Base-by-base conservation (phyloP, 2,329 filamentous ascomycete genomes). In the Simplicillium aogashimaense region DNA sequence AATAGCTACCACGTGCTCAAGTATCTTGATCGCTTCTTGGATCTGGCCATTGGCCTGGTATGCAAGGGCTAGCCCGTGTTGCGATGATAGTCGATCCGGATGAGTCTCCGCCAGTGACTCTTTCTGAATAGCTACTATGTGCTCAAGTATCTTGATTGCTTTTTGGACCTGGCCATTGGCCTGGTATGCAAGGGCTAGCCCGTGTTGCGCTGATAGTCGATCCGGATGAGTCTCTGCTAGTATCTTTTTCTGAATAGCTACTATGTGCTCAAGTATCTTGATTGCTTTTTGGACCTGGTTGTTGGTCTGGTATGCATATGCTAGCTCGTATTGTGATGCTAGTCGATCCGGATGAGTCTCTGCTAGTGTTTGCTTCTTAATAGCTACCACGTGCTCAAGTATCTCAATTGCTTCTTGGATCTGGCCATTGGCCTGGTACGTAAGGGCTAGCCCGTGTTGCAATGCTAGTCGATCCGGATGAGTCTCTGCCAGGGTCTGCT, bases 111-210 rank as follows among this genome's bases (percentile, higher is more conserved):
- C 36, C 11, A 50, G 42, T n/a, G 31, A 40, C 36, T 36, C 42
- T 18, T 44, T 37, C 28, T 38, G 1, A 17, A 53, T 44, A 15
- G 34, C 39, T 9, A 53, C 46, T 17, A 54, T 47, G 5, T 50
- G 43, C 42, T 54, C 46, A 13, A 54, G 45, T 20, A 54, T 40
- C 30, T 25, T 20, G 14, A 54, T 32, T 14, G 52, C 51, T 32
- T 51, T 38, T 40, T 48, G 41, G 17, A 48, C 36, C 40, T 52
- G 48, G 17, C 48, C 49, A 36, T 53, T 39, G 35, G 36, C 36
- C 30, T 16, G 10, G 30, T 53, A 40, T 14, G 36, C 36, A 9
- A 29, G 13, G 29, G 33, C 36, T 13, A 41, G 33, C 31, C 9
- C 14, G 14, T 37, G 36, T 15, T 44, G 36, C 12, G 36, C 38